Percentiles rank a stretch among this genome's conserved stretches.
Conservation (phyloP, 2,329 filamentous ascomycete species). For the Orbilia brochopaga region DNA sequence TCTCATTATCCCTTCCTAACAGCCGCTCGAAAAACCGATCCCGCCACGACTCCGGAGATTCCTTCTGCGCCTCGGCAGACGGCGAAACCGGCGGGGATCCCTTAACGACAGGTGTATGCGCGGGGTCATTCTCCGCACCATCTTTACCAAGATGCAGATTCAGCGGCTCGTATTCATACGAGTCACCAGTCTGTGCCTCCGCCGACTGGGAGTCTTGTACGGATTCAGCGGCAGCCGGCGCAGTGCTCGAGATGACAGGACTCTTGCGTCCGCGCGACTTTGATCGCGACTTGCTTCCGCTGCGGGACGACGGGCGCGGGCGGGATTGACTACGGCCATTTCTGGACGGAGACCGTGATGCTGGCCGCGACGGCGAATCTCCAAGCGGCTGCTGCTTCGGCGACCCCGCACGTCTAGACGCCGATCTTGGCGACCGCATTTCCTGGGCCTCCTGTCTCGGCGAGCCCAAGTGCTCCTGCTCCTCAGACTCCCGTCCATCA, state of each 20-base stretch:
- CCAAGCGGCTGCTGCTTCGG: neutral
- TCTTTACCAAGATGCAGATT: slow-evolving; percentile 8
- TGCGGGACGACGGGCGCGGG: slow-evolving; percentile 13
- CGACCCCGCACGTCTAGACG: neutral
- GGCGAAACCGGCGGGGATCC: neutral
- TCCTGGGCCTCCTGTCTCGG: neutral
- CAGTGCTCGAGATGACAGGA: slow-evolving; percentile 4
- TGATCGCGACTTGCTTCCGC: slow-evolving; percentile 20
- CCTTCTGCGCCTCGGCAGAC: neutral
- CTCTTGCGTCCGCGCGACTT: slow-evolving; percentile 28
- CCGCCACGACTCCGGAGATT: slow-evolving; percentile 1
- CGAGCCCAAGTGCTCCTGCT: neutral
- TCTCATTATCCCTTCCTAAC: slow-evolving; percentile 6
- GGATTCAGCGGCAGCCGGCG: no score
- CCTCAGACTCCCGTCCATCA: neutral
- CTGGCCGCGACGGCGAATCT: neutral
- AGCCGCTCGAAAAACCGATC: slow-evolving; percentile 20
- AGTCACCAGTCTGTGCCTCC: neutral
- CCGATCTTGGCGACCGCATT: neutral
- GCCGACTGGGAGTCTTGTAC: slow-evolving; percentile 12
- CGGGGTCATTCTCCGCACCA: neutral
- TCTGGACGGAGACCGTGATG: slow-evolving; percentile 23
- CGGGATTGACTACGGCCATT: slow-evolving; percentile 31
- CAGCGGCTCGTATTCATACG: slow-evolving; percentile 1
- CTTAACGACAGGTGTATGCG: neutral